Evolutionary conservation across 768 basidiomycete species (phyloP).

Genomic region (Ramaria rubella): DNA sequence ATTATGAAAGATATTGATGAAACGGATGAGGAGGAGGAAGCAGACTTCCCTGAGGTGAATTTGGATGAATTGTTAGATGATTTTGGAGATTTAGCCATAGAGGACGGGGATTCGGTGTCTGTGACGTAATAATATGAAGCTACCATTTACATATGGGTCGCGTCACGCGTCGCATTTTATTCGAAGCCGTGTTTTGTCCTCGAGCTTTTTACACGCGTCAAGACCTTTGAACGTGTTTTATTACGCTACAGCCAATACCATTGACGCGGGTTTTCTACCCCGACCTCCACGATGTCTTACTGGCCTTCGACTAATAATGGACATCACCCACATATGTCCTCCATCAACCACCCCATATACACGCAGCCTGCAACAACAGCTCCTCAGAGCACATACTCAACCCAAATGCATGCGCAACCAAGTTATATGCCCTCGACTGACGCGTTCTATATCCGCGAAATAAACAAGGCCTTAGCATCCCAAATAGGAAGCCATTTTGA

Average conservation of each 20-base stretch:
- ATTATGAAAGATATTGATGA: slow-evolving; percentile 20
- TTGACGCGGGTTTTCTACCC: neutral
- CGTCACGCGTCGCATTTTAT: neutral
- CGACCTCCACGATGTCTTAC: neutral
- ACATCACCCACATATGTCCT: neutral
- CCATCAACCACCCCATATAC: neutral
- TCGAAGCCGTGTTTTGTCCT: neutral
- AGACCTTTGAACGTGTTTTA: neutral
- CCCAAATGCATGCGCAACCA: no score
- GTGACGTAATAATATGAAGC: neutral
- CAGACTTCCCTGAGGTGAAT: slow-evolving; percentile 83
- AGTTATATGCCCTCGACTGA: neutral
- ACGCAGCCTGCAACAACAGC: neutral
- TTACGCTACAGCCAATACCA: neutral
- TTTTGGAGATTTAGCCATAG: slow-evolving; percentile 87
- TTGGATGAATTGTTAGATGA: slow-evolving; percentile 84
- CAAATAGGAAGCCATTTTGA: no score
- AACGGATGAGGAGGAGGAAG: slow-evolving; percentile 49
- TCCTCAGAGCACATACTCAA: neutral
- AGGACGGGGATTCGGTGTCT: slow-evolving; percentile 25
- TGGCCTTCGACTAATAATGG: neutral
- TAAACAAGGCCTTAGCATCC: no score
- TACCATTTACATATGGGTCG: neutral
- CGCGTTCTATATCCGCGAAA: no score
- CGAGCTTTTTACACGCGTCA: neutral